Evolutionary conservation across 208 protist species (phyloP), one percentile per base, ranked within the genome.

Genomic region (Angomonas deanei): DNA sequence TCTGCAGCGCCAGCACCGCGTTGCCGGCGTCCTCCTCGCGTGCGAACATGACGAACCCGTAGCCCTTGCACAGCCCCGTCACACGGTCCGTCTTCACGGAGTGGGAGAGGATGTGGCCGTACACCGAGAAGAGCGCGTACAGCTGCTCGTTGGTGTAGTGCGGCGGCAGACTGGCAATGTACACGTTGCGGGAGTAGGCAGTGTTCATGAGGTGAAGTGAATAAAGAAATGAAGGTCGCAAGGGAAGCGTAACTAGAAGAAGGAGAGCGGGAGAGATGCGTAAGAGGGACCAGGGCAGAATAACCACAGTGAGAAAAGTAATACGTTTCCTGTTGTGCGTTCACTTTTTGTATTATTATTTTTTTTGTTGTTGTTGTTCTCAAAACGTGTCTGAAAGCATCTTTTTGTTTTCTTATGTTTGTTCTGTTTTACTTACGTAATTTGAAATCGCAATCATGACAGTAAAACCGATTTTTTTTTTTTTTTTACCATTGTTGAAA

Each of bases 21-120:
- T 82, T 84, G 28, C 66, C 32, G 21, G 74, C 68, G 38, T 87
- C 72, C 61, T 83, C 70, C 27, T 85, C 85, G 17, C 76, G 74
- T 36, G 86, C 79, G 46, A 84, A 94, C 17, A 92, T 65, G 21
- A 94, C 85, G 66, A 94, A 94, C 34, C 88, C 88, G 69, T 94
- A 92, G 36, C 85, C 88, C 64, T 84, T 90, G 70, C 78, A 89
- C 32, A 71, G n/a, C 0, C 82, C 80, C 0, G 78, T 89, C 13
- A 68, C 66, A 55, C 78, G 83, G 46, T 80, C 72, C 49, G 74
- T 78, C 82, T 89, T 94, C 15, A 91, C 70, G 15, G 76, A 70
- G 58, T 79, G 84, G 19, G 84, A 85, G 42, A 84, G 66, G 49
- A 94, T 83, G 27, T 50, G 53, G 26, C 88, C 88, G 55, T 82